A percentile compares a stretch with the other conserved stretches of the same genome.
Conservation (phyloP, 257 asterid species). For the Cynanchum wilfordii region DNA sequence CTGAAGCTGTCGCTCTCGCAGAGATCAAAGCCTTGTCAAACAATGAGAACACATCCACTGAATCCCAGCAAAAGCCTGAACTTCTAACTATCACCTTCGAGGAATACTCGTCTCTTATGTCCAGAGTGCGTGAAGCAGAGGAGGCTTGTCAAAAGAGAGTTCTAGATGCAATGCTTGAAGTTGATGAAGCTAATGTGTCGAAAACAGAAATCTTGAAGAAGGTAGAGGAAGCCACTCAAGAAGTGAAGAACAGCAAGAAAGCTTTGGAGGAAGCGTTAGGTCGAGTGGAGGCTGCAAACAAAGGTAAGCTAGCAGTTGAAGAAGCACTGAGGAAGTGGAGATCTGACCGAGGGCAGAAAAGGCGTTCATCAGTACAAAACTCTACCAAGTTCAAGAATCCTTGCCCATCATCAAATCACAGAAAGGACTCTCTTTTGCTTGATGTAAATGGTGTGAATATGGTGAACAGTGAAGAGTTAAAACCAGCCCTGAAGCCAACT, state of each 20-base stretch:
- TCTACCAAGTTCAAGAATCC: constrained; percentile 64
- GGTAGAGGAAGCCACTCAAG: constrained; percentile 84
- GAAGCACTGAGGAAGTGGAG: constrained; percentile 86
- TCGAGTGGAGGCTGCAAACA: constrained; percentile 72
- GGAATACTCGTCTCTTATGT: constrained; percentile 57
- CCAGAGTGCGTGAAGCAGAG: constrained; percentile 65
- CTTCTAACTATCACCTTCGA: constrained; percentile 54
- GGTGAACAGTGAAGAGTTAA: constrained; percentile 40
- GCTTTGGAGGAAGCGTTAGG: constrained; percentile 69
- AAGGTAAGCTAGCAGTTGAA: constrained; percentile 69
- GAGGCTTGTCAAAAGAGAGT: constrained; percentile 40
- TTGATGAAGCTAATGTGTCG: constrained; percentile 59
- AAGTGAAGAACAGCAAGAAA: constrained; percentile 64
- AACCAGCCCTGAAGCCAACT: constrained; percentile 56
- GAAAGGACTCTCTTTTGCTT: constrained; percentile 50
- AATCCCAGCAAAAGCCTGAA: constrained; percentile 26
- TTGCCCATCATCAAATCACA: constrained; percentile 27
- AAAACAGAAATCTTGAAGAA: constrained; percentile 50
- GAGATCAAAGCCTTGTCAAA: constrained; percentile 66
- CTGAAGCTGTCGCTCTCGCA: constrained; percentile 78
- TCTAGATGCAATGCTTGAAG: constrained; percentile 39
- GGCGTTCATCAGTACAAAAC: constrained; percentile 44
- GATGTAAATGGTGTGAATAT: constrained; percentile 51
- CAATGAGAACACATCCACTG: constrained; percentile 16
- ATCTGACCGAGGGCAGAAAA: constrained; percentile 72